phyloP scores from a whole-genome alignment of 208 protist genomes.

The Crithidia bombi region DNA sequence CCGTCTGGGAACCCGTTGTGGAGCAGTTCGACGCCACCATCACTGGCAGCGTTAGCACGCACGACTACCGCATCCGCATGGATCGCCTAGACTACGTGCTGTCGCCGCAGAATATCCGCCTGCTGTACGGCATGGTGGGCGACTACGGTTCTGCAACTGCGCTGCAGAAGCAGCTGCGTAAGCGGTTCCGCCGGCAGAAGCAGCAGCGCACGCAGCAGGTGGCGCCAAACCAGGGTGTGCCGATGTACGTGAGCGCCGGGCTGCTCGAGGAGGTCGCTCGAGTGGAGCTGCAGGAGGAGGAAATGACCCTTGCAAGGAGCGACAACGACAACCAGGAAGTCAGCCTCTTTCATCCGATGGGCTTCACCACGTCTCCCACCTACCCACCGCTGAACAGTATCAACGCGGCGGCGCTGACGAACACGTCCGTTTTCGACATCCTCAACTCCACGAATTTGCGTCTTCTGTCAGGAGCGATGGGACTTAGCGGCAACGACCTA shows the following conservation, averaged over 20 bases:
- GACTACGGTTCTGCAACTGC: constrained; percentile 58
- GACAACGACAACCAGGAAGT: background rate
- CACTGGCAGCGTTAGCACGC: constrained; percentile 54
- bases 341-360: constrained; percentile 19
- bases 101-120: constrained; percentile 70
- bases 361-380: constrained; percentile 7
- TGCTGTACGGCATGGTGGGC: constrained; percentile 48
- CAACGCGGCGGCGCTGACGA: constrained; percentile 7
- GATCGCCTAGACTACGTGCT: constrained; percentile 76
- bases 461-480: background rate
- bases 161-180: constrained; percentile 64
- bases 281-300: constrained; percentile 27
- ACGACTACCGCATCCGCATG: constrained; percentile 63
- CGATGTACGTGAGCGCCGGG: constrained; percentile 41
- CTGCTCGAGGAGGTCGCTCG: constrained; percentile 27
- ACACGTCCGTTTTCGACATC: constrained; percentile 39
- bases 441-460: constrained; percentile 27
- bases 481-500: background rate
- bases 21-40: constrained; percentile 60
- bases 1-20: constrained; percentile 87
- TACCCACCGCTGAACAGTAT: constrained; percentile 22
- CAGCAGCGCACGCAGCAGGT: constrained; percentile 33
- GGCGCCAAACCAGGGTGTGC: constrained; percentile 32
- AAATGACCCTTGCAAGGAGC: constrained; percentile 6
- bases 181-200: constrained; percentile 51